A percentile compares a stretch with the other conserved stretches of the same genome.
phyloP scores from a whole-genome alignment of 1,284 basidiomycete genomes.

The Naganishia sp. region DNA sequence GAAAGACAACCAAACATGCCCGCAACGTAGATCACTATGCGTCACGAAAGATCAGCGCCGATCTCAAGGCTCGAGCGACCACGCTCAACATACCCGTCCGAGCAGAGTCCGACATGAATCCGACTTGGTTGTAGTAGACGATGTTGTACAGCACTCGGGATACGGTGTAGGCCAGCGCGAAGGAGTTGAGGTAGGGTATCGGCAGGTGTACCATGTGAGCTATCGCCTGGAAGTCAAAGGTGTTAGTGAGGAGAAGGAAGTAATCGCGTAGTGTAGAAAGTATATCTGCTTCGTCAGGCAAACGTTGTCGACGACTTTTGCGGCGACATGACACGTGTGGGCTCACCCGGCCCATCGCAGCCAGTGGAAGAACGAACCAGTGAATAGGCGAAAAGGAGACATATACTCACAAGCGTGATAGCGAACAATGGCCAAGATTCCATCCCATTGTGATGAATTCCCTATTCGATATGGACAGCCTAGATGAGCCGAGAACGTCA shows the following conservation, averaged over 20 bases:
- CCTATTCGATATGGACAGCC: background rate
- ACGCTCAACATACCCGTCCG: conserved; percentile 16
- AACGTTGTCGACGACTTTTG: background rate
- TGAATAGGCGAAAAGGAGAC: background rate
- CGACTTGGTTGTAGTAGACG: conserved; percentile 27
- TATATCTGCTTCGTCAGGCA: background rate
- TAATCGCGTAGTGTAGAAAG: background rate
- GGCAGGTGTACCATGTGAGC: conserved; percentile 23
- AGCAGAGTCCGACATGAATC: conserved; percentile 18
- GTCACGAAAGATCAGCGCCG: background rate
- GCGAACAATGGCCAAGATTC: conserved; percentile 27
- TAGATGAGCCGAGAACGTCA: background rate
- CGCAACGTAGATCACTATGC: conserved; percentile 19
- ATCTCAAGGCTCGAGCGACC: background rate
- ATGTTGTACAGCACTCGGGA: conserved; percentile 24
- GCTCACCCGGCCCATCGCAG: background rate
- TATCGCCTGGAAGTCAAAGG: conserved; percentile 1
- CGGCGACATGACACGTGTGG: too few relatives aligned
- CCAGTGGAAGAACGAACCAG: too few relatives aligned
- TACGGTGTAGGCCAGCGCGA: conserved; percentile 26
- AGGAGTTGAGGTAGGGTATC: conserved; percentile 29
- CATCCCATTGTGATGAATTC: conserved; percentile 32
- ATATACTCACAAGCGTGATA: conserved; percentile 13
- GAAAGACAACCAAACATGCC: conserved; percentile 26
- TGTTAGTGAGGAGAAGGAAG: background rate